phyloP scores from a whole-genome alignment of 768 basidiomycete species.

The Obba rivulosa region DNA sequence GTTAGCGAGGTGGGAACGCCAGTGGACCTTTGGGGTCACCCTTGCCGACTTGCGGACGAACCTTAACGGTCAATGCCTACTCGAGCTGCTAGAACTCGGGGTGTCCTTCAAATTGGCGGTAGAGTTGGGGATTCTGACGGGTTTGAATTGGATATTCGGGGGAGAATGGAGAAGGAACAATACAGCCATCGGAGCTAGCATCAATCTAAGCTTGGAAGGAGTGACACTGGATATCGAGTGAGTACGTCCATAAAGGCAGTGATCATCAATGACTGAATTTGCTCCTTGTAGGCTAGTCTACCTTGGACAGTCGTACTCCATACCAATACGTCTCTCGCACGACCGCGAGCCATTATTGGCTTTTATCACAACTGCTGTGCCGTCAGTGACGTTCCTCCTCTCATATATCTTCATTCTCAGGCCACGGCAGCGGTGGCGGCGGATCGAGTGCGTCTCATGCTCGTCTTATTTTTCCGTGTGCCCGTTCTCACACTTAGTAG shows the following conservation, averaged over 20 bases:
- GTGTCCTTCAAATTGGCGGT: conserved; percentile 44
- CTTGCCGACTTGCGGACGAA: conserved; percentile 44
- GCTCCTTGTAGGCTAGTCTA: conserved; percentile 41
- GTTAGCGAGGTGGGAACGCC: conserved; percentile 25
- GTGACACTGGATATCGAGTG: conserved; percentile 55
- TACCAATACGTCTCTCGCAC: conserved; percentile 55
- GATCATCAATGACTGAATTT: not conserved
- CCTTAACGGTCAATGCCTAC: conserved; percentile 44
- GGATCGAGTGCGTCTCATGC: conserved; percentile 42
- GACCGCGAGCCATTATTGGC: conserved; percentile 43
- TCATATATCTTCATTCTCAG: conserved; percentile 55
- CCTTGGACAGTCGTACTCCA: conserved; percentile 48
- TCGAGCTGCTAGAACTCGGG: conserved; percentile 52
- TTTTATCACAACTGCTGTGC: conserved; percentile 47
- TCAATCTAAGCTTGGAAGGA: conserved; percentile 40
- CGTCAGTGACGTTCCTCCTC: conserved; percentile 46
- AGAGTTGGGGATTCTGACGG: conserved; percentile 39
- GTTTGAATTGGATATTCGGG: conserved; percentile 37
- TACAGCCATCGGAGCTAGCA: conserved; percentile 37
- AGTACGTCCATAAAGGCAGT: conserved; percentile 19
- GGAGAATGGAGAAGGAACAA: conserved; percentile 46
- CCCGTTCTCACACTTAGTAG: conserved; percentile 31
- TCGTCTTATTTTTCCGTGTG: conserved; percentile 6
- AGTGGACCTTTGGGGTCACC: conserved; percentile 35
- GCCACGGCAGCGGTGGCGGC: conserved; percentile 47